Evolutionary conservation across 345 rosid genomes (phyloP).

Genomic region (Euclidium syriacum): DNA sequence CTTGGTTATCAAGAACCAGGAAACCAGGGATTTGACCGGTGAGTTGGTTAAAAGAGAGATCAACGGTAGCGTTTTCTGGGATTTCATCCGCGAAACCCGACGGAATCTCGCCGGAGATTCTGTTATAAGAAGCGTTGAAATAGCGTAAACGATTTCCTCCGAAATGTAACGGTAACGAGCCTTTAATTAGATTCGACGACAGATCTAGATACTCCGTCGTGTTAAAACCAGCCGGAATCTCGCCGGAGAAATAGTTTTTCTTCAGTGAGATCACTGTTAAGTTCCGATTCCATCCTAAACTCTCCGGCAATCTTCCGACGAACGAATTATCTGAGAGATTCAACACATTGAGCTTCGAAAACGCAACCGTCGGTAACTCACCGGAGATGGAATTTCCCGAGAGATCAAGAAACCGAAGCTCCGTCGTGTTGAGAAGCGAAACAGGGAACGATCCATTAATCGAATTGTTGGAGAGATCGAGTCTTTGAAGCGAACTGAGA

Average conservation of each 20-base stretch:
- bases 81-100: conserved; percentile 44
- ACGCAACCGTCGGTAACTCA: conserved; percentile 36
- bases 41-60: conserved; percentile 74
- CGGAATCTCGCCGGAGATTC: conserved; percentile 63
- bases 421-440: conserved; percentile 51
- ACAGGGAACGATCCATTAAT: conserved; percentile 70
- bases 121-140: conserved; percentile 66
- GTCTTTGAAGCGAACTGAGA: conserved; percentile 45
- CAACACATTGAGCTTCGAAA: conserved; percentile 46
- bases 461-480: conserved; percentile 76
- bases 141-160: conserved; percentile 53
- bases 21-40: conserved; percentile 64
- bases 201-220: conserved; percentile 58
- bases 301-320: conserved; percentile 58
- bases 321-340: conserved; percentile 70
- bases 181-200: conserved; percentile 68
- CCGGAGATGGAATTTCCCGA: conserved; percentile 70
- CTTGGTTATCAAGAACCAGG: conserved; percentile 41
- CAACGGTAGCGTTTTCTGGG: conserved; percentile 61
- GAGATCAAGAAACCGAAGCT: conserved; percentile 63
- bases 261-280: conserved; percentile 51
- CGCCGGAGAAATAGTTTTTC: conserved; percentile 55
- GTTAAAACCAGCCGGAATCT: conserved; percentile 52
- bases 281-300: conserved; percentile 33
- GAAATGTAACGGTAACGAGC: conserved; percentile 67